A percentile compares a stretch with the other conserved stretches of the same genome.
These are phyloP conservation scores for Phoenix dactylifera DNA, from an alignment of 176 grass and related monocot species.

Conservation along the genomic window DNA sequence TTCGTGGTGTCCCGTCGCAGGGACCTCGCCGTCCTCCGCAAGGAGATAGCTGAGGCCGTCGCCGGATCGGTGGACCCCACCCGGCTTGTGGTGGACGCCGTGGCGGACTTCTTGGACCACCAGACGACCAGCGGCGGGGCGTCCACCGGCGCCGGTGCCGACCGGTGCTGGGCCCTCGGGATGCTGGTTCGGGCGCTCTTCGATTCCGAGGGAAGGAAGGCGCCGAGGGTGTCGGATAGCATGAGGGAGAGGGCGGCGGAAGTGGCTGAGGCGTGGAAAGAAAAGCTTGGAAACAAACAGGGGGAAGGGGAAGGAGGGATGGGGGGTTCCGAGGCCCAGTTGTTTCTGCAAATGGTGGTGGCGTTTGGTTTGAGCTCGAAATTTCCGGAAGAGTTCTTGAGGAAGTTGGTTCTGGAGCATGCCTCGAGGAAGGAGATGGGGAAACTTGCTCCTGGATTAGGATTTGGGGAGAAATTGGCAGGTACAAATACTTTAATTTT, in stretches of 20 bases:
- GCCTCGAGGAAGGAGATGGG: slow-evolving; percentile 59
- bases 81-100: slow-evolving; percentile 50
- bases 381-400: slow-evolving; percentile 59
- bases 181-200: slow-evolving; percentile 51
- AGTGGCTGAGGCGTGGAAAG: slow-evolving; percentile 49
- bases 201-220: slow-evolving; percentile 30
- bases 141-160: slow-evolving; percentile 9
- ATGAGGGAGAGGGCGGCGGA: slow-evolving; percentile 52
- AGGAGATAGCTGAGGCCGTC: slow-evolving; percentile 36
- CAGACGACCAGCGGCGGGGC: slow-evolving; percentile 9
- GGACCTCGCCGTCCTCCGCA: slow-evolving; percentile 33
- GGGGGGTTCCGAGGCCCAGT: slow-evolving; percentile 38
- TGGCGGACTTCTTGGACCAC: slow-evolving; percentile 39
- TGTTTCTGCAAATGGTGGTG: slow-evolving; percentile 53
- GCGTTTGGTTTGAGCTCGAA: slow-evolving; percentile 46
- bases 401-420: slow-evolving; percentile 47
- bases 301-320: slow-evolving; percentile 2
- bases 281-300: slow-evolving; percentile 1
- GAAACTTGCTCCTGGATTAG: slow-evolving; percentile 35
- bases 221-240: slow-evolving; percentile 39
- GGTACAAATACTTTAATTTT: too few relatives aligned
- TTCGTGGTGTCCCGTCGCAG: slow-evolving; percentile 36
- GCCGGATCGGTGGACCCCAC: slow-evolving; percentile 47
- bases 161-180: slow-evolving; percentile 38
- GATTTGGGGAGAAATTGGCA: slow-evolving; percentile 28